Evolutionary conservation across 768 basidiomycete genomes (phyloP), one percentile per base, ranked within the genome.

Genomic region (Tylopilus balloui): DNA sequence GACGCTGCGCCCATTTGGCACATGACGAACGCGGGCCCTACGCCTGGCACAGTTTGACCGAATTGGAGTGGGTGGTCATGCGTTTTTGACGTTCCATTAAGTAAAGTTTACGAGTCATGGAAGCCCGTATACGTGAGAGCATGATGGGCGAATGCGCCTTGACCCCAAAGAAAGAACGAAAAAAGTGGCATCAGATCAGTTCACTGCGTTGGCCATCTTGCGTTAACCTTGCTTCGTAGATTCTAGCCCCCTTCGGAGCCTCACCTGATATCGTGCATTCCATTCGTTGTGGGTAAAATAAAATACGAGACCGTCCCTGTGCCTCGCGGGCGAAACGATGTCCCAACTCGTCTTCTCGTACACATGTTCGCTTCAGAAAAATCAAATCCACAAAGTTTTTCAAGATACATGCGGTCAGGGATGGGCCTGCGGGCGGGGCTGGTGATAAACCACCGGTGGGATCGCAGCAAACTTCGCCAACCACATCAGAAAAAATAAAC

Each of bases 331-430:
- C 34, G 6, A 24, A 11, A n/a, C n/a, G 7, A 34, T 17, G 36
- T 23, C 8, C 24, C 9, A 19, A 17, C 8, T 32, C 38, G 10
- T 29, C 25, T 13, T 51, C 44, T 34, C 39, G 42, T 47, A 54
- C 37, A 29, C 25, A 29, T 8, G 13, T 20, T 23, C 39, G 11
- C 42, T 47, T 51, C 10, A 40, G 34, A 53, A 51, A 42, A 48
- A 59, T 66, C 52, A 66, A 54, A 63, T 63, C 31, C 12, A 11
- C 35, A 52, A 51, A 63, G 52, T 34, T 61, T 63, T 43, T 44
- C 48, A 51, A 42, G 28, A 19, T n/a, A 39, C 21, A 54, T 21
- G 27, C 17, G 15, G 42, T 23, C 13, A 29, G 17, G 44, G 2
- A 12, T 45, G 10, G 37, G 37, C 24, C 41, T 36, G 48, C 15